Conservation (phyloP, 176 grass and related monocot species). For the Carex littledalei region DNA sequence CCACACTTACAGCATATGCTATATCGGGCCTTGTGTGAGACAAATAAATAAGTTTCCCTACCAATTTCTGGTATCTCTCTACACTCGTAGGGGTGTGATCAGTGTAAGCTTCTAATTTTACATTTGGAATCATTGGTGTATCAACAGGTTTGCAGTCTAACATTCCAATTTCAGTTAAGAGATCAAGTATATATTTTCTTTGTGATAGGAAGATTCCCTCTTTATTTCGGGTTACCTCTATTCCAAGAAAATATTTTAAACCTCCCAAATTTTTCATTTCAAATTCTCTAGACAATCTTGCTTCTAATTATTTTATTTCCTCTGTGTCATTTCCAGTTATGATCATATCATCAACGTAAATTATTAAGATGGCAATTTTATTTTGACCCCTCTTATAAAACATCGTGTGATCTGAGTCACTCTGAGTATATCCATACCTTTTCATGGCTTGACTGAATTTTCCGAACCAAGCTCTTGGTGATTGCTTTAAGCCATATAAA, state of each 20-base stretch:
- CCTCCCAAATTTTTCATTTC: conserved; percentile 1
- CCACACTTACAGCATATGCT: neutral
- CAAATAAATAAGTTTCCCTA: conserved; percentile 7
- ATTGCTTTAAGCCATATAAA: conserved; percentile 1
- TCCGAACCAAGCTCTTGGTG: neutral
- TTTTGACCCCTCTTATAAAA: neutral
- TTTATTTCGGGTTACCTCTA: neutral
- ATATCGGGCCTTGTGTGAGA: conserved; percentile 2
- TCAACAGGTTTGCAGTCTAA: neutral
- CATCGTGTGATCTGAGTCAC: neutral
- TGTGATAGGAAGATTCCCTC: neutral
- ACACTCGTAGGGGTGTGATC: neutral
- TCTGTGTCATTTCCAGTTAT: neutral
- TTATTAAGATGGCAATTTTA: neutral
- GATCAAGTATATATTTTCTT: neutral
- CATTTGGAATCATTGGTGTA: conserved; percentile 14
- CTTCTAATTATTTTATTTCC: neutral
- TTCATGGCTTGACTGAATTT: neutral
- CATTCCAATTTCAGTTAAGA: neutral
- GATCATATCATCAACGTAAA: conserved; percentile 24
- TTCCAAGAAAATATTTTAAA: conserved; percentile 6
- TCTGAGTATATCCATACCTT: neutral
- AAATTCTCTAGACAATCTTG: neutral
- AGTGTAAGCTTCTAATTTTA: neutral
- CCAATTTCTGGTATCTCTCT: neutral